These are phyloP conservation scores for Leccinum rimulosum DNA, from an alignment of 768 basidiomycete species.

Conservation along the genomic window DNA sequence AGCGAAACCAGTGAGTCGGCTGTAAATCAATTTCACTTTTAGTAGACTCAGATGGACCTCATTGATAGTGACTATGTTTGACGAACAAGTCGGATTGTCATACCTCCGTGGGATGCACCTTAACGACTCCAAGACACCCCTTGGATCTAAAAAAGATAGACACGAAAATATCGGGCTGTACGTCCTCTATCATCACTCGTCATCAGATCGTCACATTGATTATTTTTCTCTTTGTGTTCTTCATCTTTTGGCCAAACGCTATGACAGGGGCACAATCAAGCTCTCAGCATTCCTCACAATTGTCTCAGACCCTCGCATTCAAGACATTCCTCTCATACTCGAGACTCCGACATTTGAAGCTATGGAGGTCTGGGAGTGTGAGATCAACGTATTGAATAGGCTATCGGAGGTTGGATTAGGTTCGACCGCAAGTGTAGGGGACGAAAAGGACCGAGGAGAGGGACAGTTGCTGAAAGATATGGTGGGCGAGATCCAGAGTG, in stretches of 20 bases:
- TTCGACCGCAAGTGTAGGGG: neutral
- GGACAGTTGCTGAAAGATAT: conserved; percentile 9
- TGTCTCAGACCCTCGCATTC: conserved; percentile 63
- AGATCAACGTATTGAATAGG: conserved; percentile 60
- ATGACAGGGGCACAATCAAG: conserved; percentile 61
- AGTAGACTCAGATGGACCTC: neutral
- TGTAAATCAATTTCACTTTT: neutral
- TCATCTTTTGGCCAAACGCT: neutral
- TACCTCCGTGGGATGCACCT: conserved; percentile 84
- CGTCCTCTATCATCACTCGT: conserved; percentile 35
- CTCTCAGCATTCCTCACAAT: conserved; percentile 62
- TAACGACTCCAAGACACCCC: conserved; percentile 74
- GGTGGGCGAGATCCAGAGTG: conserved; percentile 9
- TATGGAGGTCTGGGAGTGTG: conserved; percentile 67
- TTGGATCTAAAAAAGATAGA: conserved; percentile 67
- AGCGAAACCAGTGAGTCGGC: conserved; percentile 27
- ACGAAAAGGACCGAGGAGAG: neutral
- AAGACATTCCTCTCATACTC: conserved; percentile 73
- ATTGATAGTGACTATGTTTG: conserved; percentile 59
- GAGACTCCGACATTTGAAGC: conserved; percentile 77
- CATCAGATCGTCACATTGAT: neutral
- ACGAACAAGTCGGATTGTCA: conserved; percentile 60
- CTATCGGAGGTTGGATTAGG: conserved; percentile 28
- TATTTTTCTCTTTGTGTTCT: neutral
- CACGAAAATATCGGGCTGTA: conserved; percentile 86